A percentile compares a stretch with the other conserved stretches of the same genome.
Conservation (phyloP, 148 eudicot genomes). For the Cornus kousa region DNA sequence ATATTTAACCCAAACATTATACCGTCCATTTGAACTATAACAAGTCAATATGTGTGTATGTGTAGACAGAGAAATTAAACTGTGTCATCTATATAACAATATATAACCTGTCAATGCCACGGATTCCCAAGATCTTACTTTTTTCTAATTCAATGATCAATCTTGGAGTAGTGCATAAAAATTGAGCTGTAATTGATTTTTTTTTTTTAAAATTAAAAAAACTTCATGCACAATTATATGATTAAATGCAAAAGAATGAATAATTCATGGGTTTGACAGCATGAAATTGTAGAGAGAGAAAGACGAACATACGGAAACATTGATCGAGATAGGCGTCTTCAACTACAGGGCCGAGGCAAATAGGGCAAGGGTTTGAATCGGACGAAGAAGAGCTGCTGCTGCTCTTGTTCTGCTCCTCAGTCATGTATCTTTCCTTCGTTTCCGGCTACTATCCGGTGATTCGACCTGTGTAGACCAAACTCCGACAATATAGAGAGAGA, state of each 20-base stretch:
- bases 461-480: no score
- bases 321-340: slow-evolving; percentile 65
- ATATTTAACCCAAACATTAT: not conserved
- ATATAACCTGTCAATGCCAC: not conserved
- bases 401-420: no score
- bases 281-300: slow-evolving; percentile 2
- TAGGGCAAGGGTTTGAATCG: slow-evolving; percentile 59
- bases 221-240: not conserved
- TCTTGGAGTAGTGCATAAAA: not conserved
- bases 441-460: no score
- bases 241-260: not conserved
- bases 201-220: not conserved
- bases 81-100: not conserved
- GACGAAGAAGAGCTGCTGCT: not conserved
- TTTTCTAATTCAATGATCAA: not conserved
- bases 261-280: not conserved
- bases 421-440: no score
- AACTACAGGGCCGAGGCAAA: slow-evolving; percentile 49
- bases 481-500: no score
- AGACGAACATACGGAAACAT: slow-evolving; percentile 59
- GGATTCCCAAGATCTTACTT: not conserved
- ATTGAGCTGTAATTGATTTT: not conserved
- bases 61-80: not conserved
- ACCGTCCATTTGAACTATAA: not conserved
- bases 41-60: not conserved